Evolutionary conservation across 257 asterid species (phyloP), one percentile per base, ranked within the genome.

Genomic region (Plantago major): DNA sequence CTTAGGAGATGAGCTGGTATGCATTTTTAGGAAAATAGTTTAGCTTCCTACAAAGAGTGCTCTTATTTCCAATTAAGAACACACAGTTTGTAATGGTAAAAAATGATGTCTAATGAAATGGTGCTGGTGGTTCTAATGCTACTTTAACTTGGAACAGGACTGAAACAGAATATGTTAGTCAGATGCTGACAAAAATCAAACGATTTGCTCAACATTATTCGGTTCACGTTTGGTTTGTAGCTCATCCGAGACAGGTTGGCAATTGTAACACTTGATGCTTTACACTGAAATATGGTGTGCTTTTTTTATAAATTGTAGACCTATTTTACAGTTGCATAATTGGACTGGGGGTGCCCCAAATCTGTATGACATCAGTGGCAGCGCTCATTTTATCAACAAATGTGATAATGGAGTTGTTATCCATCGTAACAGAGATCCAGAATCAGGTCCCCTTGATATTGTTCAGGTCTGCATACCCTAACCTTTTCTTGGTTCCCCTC

Each of bases 151-250:
- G 66, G 18, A 62, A 78, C 85, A 89, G 96, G 95, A 93, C 99
- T 4, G 99, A 93, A 71, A 93, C 99, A 3, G 97, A 93, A 66
- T 93, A 93, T 50, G 96, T 93, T 54, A 93, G 99, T 76, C 96
- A 85, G 77, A 87, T 93, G 96, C 86, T 93, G 79, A 93, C 99
- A 48, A 85, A 79, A 76, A 45, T 93, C 64, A 93, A 89, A 72
- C 82, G 99, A 58, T 93, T 93, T 74, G 97, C 99, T 62, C 97
- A 93, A 63, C 99, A 93, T 69, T 97, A 93, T 71, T 67, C 87
- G 8, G 89, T 97, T 52, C 99, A 89, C 75, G 99, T 93, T 67
- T 93, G 97, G 99, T 93, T 93, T 73, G 97, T 93, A 43, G 99
- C 97, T 72, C 99, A 93, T 79, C 97, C 99, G 28, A 82, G 94